Evolutionary conservation across 805 yeast genomes (phyloP).

Genomic region (Starmera quercuum): DNA sequence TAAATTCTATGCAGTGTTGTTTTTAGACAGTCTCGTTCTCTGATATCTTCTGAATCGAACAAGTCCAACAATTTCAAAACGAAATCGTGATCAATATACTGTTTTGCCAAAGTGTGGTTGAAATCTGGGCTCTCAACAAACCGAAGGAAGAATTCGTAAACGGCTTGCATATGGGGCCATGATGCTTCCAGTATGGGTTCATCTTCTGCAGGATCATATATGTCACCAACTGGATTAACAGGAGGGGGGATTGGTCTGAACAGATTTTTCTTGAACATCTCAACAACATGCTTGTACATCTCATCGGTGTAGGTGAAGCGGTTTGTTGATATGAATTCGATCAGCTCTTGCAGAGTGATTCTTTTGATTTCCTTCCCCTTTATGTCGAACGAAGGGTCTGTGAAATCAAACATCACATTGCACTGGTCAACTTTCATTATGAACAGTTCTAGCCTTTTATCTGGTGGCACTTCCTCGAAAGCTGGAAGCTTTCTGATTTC

Average conservation of each 20-base stretch:
- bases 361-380: slow-evolving; percentile 91
- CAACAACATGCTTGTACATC: slow-evolving; percentile 81
- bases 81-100: slow-evolving; percentile 87
- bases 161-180: slow-evolving; percentile 98
- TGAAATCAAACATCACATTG: slow-evolving; percentile 87
- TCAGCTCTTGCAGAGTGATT: slow-evolving; percentile 78
- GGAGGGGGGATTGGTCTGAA: slow-evolving; percentile 98
- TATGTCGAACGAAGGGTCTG: slow-evolving; percentile 86
- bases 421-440: slow-evolving; percentile 90
- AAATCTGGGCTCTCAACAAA: slow-evolving; percentile 94
- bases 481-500: slow-evolving; percentile 72
- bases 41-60: slow-evolving; percentile 93
- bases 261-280: slow-evolving; percentile 82
- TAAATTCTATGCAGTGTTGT: slow-evolving; percentile 94
- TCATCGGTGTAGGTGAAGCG: slow-evolving; percentile 84
- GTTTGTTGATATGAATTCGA: slow-evolving; percentile 77
- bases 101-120: slow-evolving; percentile 87
- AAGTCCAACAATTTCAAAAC: slow-evolving; percentile 74
- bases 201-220: slow-evolving; percentile 97
- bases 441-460: slow-evolving; percentile 72
- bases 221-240: slow-evolving; percentile 92
- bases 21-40: slow-evolving; percentile 91
- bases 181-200: slow-evolving; percentile 95
- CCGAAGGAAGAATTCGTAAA: slow-evolving; percentile 87
- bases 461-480: slow-evolving; percentile 82